Evolutionary conservation across 768 basidiomycete genomes (phyloP).

Genomic region (Saitozyma podzolica): DNA sequence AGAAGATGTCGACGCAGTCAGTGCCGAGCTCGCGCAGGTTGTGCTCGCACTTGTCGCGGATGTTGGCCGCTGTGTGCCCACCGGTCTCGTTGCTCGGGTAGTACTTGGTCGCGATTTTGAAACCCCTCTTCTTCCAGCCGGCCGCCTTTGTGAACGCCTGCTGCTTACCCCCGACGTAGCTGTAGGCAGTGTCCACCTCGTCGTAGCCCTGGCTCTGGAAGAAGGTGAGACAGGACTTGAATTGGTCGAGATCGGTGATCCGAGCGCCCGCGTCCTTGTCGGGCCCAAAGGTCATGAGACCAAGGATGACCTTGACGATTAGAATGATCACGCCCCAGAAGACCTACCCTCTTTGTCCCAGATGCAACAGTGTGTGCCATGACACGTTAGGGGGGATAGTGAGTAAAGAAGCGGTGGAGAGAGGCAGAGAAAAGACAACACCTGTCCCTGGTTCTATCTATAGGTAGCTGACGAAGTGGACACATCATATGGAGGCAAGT

Average conservation of each 20-base stretch:
- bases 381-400: too few species aligned
- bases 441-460: too few species aligned
- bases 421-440: too few species aligned
- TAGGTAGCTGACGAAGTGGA: too few species aligned
- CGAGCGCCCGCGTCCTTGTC: slow-evolving; percentile 38
- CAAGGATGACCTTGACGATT: slow-evolving; percentile 15
- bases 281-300: slow-evolving; percentile 37
- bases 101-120: slow-evolving; percentile 65
- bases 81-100: slow-evolving; percentile 54
- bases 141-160: slow-evolving; percentile 33
- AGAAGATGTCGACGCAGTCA: slow-evolving; percentile 58
- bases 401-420: too few species aligned
- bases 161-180: slow-evolving; percentile 49
- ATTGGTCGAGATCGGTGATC: slow-evolving; percentile 38
- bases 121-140: slow-evolving; percentile 58
- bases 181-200: slow-evolving; percentile 56
- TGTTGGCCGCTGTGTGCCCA: slow-evolving; percentile 37
- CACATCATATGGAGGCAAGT: too few species aligned
- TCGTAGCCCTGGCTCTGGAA: slow-evolving; percentile 63
- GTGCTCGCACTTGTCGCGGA: slow-evolving; percentile 52
- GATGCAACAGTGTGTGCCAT: background rate
- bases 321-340: background rate
- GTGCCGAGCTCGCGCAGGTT: slow-evolving; percentile 58
- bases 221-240: slow-evolving; percentile 59
- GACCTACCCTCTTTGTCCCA: slow-evolving; percentile 18